Percentiles rank a stretch among this genome's conserved stretches.
Conservation (phyloP, 1,139 yeast species). For the Taiozyma sp. region DNA sequence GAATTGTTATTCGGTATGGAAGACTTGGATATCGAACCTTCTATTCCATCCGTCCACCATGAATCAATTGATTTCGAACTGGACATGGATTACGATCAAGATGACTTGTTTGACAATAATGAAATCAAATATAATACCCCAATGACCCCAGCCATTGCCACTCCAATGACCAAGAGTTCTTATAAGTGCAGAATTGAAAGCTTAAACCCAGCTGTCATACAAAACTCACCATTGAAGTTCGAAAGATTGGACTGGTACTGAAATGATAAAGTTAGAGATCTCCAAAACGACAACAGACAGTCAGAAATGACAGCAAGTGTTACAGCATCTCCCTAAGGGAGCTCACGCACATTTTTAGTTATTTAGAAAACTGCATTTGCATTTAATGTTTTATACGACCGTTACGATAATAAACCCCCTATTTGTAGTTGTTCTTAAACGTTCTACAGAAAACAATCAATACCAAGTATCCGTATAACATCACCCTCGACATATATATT, state of each 20-base stretch:
- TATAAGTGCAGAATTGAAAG: constrained; percentile 1
- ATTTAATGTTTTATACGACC: not conserved
- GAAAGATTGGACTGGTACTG: constrained; percentile 9
- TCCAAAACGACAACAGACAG: not conserved
- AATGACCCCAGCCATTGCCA: constrained; percentile 8
- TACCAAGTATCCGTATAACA: not conserved
- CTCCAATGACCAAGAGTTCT: constrained; percentile 4
- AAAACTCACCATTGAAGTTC: constrained; percentile 8
- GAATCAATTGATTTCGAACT: not conserved
- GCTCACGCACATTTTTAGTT: not conserved
- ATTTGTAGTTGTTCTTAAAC: not conserved
- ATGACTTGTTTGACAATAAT: constrained; percentile 1
- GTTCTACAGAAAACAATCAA: too few species aligned
- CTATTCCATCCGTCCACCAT: not conserved
- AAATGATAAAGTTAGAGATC: not conserved
- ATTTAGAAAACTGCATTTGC: not conserved
- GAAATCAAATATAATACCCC: constrained; percentile 8
- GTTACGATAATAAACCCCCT: not conserved
- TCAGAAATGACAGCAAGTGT: not conserved
- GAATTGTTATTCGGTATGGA: constrained; percentile 12
- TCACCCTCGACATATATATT: not conserved
- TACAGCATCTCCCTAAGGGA: not conserved
- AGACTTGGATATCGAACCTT: constrained; percentile 1
- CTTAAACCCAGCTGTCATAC: constrained; percentile 1
- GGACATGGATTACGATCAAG: not conserved